A percentile compares a stretch with the other conserved stretches of the same genome.
Evolutionary conservation across 768 basidiomycete species (phyloP).

Genomic region (Mycena leptocephala): DNA sequence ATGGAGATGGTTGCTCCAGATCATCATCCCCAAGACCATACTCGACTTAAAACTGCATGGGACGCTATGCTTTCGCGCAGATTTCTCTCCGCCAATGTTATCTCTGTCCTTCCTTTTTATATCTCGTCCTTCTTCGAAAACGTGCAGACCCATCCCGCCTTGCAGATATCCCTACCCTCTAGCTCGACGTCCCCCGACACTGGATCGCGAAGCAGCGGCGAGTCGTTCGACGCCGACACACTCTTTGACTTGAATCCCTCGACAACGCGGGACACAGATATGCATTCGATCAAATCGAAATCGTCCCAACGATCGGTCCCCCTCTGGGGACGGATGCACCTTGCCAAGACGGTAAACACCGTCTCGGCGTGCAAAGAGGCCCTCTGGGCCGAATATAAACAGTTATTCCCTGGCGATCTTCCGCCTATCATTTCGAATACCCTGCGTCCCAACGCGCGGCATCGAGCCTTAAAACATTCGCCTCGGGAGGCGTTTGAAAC

Average conservation of each 20-base stretch:
- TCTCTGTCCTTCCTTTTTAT: slow-evolving; percentile 79
- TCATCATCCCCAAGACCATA: slow-evolving; percentile 73
- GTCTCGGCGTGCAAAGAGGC: slow-evolving; percentile 79
- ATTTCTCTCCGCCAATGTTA: slow-evolving; percentile 69
- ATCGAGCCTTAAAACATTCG: slow-evolving; percentile 41
- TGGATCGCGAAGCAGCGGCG: slow-evolving; percentile 30
- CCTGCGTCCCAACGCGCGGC: slow-evolving; percentile 44
- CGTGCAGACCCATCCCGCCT: slow-evolving; percentile 59
- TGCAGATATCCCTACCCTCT: slow-evolving; percentile 29
- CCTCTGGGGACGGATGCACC: slow-evolving; percentile 75
- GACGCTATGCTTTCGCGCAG: slow-evolving; percentile 74
- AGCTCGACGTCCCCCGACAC: slow-evolving; percentile 16
- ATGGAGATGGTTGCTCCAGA: slow-evolving; percentile 26
- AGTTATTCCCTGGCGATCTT: slow-evolving; percentile 60
- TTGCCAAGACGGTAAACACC: slow-evolving; percentile 71
- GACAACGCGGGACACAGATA: slow-evolving; percentile 34
- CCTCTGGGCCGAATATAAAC: slow-evolving; percentile 76
- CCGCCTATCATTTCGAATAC: slow-evolving; percentile 56
- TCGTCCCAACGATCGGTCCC: slow-evolving; percentile 48
- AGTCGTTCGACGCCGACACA: slow-evolving; percentile 43
- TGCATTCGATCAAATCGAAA: slow-evolving; percentile 32
- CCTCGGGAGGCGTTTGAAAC: slow-evolving; percentile 75
- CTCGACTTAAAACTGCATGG: slow-evolving; percentile 75
- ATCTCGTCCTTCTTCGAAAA: slow-evolving; percentile 71
- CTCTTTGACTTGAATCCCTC: slow-evolving; percentile 44